Evolutionary conservation across 495 filamentous ascomycete species (phyloP).

Genomic region (Penicillium maclennaniae): DNA sequence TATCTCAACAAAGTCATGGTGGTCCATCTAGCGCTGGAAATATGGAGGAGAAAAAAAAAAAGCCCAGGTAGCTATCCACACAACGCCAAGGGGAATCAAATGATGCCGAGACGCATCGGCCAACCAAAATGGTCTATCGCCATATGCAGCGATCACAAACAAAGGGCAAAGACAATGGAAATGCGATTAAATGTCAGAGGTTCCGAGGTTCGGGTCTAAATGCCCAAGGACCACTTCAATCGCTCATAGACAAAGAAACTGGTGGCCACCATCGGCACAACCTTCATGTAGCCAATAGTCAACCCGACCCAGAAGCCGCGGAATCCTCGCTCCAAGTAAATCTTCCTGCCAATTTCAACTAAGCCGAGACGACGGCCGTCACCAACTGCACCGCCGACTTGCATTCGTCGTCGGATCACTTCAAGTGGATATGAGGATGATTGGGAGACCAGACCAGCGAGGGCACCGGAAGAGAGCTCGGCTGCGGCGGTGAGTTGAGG

Average conservation of each 20-base stretch:
- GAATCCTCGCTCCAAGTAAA: conserved; percentile 71
- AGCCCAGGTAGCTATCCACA: conserved; percentile 11
- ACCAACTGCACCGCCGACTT: conserved; percentile 90
- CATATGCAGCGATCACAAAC: neutral
- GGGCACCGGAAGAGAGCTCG: conserved; percentile 75
- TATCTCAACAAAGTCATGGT: conserved; percentile 12
- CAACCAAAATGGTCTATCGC: conserved; percentile 11
- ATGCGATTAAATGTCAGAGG: neutral
- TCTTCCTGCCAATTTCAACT: conserved; percentile 67
- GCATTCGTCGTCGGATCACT: conserved; percentile 88
- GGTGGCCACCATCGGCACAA: conserved; percentile 81
- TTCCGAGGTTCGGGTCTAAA: conserved; percentile 40
- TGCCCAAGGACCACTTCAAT: conserved; percentile 66
- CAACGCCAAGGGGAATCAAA: conserved; percentile 25
- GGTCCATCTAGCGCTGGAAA: conserved; percentile 16
- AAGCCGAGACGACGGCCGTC: conserved; percentile 78
- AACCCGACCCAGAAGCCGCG: conserved; percentile 85
- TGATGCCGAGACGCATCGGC: conserved; percentile 6
- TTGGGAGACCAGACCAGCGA: conserved; percentile 84
- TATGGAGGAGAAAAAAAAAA: neutral
- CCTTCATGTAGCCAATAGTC: conserved; percentile 87
- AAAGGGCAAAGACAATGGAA: neutral
- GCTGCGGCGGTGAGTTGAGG: conserved; percentile 63
- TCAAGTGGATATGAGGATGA: conserved; percentile 91
- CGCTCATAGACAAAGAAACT: conserved; percentile 74